Evolutionary conservation across 257 asterid genomes (phyloP), one percentile per base, ranked within the genome.

Genomic region (Ocimum tenuiflorum): DNA sequence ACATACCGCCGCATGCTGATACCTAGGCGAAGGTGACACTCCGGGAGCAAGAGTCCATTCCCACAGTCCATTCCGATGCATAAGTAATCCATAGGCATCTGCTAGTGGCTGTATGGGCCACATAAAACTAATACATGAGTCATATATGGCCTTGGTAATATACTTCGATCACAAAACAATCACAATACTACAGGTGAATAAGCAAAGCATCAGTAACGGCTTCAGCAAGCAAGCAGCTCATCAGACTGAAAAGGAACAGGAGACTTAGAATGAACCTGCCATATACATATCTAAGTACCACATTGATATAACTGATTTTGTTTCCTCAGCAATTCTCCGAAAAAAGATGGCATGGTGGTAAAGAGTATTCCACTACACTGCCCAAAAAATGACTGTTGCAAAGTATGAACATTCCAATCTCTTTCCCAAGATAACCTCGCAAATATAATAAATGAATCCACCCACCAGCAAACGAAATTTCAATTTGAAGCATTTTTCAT

Each of bases 11-110:
- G 99, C 99, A 87, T 92, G 99, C 74, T 92, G 96, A 83, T 92
- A 89, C 73, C 97, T 87, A 19, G 96, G 76, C 1, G 99, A 85
- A 73, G 99, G 97, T 64, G 97, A 87, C 49, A 92, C 94, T 69
- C 99, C 99, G 20, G 99, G 99, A 52, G 99, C 97, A 68, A 85
- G 95, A 73, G 99, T 94, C 99, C 99, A 94, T 72, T 90, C 99
- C 99, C 99, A 94, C 60, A 82, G 80, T 42, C 96, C 99, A 82
- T 82, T 94, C 78, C 99, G 86, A 77, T 94, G 99, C 99, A 90
- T 88, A 67, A 94, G 97, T 80, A 94, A 78, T 75, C 97, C 97
- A 74, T 90, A 94, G 70, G 99, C 96, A 87, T 90, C 97, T 72
- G 90, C 84, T 71, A 88, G 78, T 35, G 96, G 95, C 97, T 90